These are phyloP conservation scores for Globisporangium viniferum DNA, from an alignment of 352 stramenopile genomes.

Conservation along the genomic window DNA sequence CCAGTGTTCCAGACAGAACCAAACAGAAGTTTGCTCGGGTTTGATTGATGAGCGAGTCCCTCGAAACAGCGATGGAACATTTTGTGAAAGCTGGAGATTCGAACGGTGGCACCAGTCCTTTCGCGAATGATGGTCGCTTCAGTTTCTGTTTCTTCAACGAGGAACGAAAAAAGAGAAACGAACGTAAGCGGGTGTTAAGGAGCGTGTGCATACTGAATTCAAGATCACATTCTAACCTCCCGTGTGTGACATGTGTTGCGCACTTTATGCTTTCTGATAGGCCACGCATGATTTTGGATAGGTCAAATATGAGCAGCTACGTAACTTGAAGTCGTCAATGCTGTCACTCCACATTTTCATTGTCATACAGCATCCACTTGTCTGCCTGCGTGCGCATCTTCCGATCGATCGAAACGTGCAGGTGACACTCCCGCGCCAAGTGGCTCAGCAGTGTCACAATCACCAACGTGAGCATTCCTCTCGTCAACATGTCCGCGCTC, in stretches of 20 bases:
- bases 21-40: not conserved
- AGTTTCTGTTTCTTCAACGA: constrained; percentile 8
- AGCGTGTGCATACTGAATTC: not conserved
- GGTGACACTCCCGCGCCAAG: not conserved
- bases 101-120: not conserved
- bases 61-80: not conserved
- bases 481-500: not conserved
- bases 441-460: not conserved
- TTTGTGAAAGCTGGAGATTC: not conserved
- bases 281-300: not conserved
- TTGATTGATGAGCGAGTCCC: not conserved
- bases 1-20: not conserved
- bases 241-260: not conserved
- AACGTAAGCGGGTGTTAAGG: not conserved
- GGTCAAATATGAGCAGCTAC: not conserved
- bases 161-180: not conserved
- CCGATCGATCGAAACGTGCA: not conserved
- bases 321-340: constrained; percentile 11
- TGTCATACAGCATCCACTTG: no score
- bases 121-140: constrained; percentile 10
- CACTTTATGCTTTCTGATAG: not conserved
- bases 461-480: not conserved
- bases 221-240: not conserved
- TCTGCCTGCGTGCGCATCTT: not conserved
- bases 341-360: not conserved